Evolutionary conservation across 129 eudicot genomes (phyloP), one percentile per base, ranked within the genome.

Genomic region (Tagetes patula): DNA sequence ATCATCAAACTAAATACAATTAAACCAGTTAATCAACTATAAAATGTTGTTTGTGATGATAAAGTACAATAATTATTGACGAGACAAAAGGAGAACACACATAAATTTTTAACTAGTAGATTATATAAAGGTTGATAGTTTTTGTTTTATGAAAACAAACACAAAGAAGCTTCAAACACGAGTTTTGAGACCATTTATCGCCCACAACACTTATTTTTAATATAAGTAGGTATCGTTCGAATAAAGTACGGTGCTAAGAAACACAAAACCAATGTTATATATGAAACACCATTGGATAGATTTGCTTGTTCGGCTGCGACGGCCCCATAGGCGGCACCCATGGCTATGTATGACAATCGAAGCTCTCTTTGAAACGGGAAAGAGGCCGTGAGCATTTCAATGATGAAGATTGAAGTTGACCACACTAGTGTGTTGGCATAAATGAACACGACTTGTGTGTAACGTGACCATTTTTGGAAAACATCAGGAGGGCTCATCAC

Each of bases 351-450:
- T 33, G 77, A 32, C 45, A 60, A 2, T 4, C 9, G n/a, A 5
- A 72, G 43, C 77, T 59, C 68, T 41, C 59, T 59, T 32, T 8
- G 36, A 59, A 31, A 72, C 33, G 77, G 77, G 45, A 72, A 72
- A 56, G 46, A 59, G 5, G 0, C 3, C 34, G 41, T 72, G 45
- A 72, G 47, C 55, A 45, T 12, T 11, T 8, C 46, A 8, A 72
- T 72, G 34, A 60, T 4, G 69, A 45, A 43, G 46, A 58, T 30
- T 5, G 69, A 59, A 59, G 43, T 32, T 13, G 56, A 40, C 45
- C 45, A 42, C 41, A 43, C 65, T 41, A 72, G n/a, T 1, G 33
- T 11, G 68, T 72, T 72, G 8, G 77, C 68, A 59, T 27, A 34
- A n/a, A 46, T 36, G 47, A 59, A 73, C 4, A 39, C 1, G 12